Conservation (phyloP, 2,329 filamentous ascomycete species). For the Proliferodiscus dingleyae region DNA sequence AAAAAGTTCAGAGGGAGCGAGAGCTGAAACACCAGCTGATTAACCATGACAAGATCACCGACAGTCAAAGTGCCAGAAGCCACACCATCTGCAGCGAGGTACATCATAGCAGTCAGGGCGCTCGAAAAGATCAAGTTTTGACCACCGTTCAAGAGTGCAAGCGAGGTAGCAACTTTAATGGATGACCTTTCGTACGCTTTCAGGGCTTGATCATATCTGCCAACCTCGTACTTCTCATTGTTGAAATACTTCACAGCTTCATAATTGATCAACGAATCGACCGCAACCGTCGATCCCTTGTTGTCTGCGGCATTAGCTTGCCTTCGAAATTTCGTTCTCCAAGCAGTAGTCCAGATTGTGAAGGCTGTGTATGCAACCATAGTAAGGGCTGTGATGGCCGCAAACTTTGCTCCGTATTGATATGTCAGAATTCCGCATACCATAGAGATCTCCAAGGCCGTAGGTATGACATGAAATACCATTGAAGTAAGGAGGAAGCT, state of each 20-base stretch:
- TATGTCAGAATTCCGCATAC: constrained; percentile 96
- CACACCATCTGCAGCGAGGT: constrained; percentile 86
- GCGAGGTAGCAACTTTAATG: constrained; percentile 92
- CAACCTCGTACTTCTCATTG: constrained; percentile 92
- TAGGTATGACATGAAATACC: constrained; percentile 96
- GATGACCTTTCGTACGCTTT: constrained; percentile 86
- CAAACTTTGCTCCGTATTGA: constrained; percentile 89
- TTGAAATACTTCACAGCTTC: constrained; percentile 99
- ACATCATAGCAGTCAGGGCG: constrained; percentile 96
- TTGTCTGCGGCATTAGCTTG: constrained; percentile 97
- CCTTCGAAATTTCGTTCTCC: constrained; percentile 93
- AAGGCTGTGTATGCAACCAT: constrained; percentile 97
- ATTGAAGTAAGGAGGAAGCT: constrained; percentile 96
- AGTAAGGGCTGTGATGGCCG: constrained; percentile 80
- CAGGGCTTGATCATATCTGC: constrained; percentile 82
- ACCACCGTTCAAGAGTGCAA: constrained; percentile 88
- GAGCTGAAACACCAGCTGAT: constrained; percentile 96
- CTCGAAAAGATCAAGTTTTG: constrained; percentile 97
- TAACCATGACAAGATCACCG: constrained; percentile 96
- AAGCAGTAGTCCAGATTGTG: constrained; percentile 92
- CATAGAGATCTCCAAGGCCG: constrained; percentile 86
- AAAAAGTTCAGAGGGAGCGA: constrained; percentile 96
- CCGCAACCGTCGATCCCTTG: constrained; percentile 87
- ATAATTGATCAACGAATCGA: constrained; percentile 97
- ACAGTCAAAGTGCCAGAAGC: constrained; percentile 78